Conservation (phyloP, 257 asterid species). For the Salvia rosmarinus region DNA sequence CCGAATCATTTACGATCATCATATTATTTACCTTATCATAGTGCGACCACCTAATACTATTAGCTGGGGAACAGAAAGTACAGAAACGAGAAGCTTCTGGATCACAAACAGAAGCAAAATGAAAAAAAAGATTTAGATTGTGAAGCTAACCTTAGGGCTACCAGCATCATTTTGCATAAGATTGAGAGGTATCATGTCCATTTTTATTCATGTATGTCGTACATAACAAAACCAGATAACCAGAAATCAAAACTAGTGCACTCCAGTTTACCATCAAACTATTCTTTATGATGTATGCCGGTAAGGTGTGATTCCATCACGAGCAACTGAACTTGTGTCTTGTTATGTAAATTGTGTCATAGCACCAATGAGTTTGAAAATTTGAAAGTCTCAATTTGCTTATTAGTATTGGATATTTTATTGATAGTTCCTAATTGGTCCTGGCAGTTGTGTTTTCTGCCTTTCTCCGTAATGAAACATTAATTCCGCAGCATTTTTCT, state of each 20-base stretch:
- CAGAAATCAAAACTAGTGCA: not conserved
- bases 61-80: not conserved
- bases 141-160: not conserved
- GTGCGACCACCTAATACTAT: not conserved
- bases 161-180: not conserved
- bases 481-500: not conserved
- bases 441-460: not conserved
- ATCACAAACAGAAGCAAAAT: not conserved
- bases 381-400: conserved; percentile 8
- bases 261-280: not conserved
- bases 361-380: not conserved
- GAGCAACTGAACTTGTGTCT: not conserved
- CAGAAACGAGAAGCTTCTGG: not conserved
- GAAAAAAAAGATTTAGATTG: not conserved
- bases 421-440: not conserved
- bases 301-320: not conserved
- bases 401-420: not conserved
- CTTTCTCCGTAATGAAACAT: conserved; percentile 11
- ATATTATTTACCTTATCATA: not conserved
- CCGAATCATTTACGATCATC: not conserved
- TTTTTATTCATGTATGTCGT: not conserved
- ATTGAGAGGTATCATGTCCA: not conserved
- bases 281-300: not conserved
- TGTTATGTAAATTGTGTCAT: not conserved
- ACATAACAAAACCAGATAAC: not conserved